These are phyloP conservation scores for Pichia pseudocactophila DNA, from an alignment of 805 yeast genomes.

Conservation along the genomic window DNA sequence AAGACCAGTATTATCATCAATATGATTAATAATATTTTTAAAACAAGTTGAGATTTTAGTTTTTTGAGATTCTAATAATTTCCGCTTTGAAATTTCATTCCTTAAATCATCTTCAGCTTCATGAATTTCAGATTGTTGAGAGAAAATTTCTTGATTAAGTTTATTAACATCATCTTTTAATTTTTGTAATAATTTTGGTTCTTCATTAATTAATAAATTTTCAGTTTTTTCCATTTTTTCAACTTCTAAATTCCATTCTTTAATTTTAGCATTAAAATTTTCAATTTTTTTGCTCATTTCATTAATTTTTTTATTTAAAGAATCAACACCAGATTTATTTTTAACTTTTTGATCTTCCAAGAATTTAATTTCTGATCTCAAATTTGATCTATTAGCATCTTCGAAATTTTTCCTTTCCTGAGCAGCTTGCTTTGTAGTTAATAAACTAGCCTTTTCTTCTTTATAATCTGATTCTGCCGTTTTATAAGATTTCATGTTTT, in stretches of 20 bases:
- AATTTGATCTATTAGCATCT: constrained; percentile 32
- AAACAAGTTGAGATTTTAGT: constrained; percentile 19
- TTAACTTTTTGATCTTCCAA: constrained; percentile 34
- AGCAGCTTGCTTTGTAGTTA: constrained; percentile 29
- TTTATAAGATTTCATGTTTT: constrained; percentile 26
- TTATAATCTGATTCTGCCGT: constrained; percentile 29
- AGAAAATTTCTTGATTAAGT: constrained; percentile 22
- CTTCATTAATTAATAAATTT: constrained; percentile 6
- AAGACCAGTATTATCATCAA: constrained; percentile 24
- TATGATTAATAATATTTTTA: constrained; percentile 15
- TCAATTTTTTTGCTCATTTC: constrained; percentile 25
- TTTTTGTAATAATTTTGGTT: constrained; percentile 15
- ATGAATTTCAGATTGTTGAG: constrained; percentile 22
- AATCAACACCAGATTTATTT: constrained; percentile 28
- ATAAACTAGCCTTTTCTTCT: constrained; percentile 30
- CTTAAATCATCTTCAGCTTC: constrained; percentile 27
- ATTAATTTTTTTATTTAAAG: constrained; percentile 25
- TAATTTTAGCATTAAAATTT: constrained; percentile 28
- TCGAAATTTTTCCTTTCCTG: constrained; percentile 33
- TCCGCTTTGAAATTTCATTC: constrained; percentile 20
- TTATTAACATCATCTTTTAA: constrained; percentile 18
- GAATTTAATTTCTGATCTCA: constrained; percentile 33
- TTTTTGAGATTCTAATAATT: constrained; percentile 20
- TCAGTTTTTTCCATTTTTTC: constrained; percentile 18
- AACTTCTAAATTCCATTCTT: constrained; percentile 26